phyloP scores from a whole-genome alignment of 2,329 filamentous ascomycete genomes.

The Exutisphaerella laricina region DNA sequence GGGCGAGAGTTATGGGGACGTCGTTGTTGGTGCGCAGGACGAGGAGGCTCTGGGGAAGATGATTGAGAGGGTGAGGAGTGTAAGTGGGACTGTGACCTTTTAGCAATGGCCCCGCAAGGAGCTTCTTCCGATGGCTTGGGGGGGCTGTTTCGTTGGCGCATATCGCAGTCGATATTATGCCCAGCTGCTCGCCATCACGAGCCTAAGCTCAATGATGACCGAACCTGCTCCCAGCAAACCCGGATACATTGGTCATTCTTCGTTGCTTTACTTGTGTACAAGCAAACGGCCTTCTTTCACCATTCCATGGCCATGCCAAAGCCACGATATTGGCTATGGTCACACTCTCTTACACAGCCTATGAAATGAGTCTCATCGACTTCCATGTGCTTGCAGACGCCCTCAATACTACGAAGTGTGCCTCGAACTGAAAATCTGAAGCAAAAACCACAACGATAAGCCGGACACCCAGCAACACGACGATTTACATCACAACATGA shows the following conservation, averaged over 20 bases:
- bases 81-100: conserved; percentile 6
- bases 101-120: background rate
- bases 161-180: background rate
- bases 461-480: background rate
- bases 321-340: background rate
- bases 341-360: background rate
- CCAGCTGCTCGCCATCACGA: background rate
- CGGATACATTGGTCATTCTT: too few relatives aligned
- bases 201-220: background rate
- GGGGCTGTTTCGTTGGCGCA: background rate
- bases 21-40: conserved; percentile 6
- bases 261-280: too few relatives aligned
- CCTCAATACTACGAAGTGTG: too few relatives aligned
- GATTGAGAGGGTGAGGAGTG: conserved; percentile 2
- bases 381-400: too few relatives aligned
- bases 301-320: background rate
- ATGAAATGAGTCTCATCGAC: background rate
- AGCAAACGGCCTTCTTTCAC: too few relatives aligned
- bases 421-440: too few relatives aligned
- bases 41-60: background rate
- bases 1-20: conserved; percentile 4
- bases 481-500: background rate
- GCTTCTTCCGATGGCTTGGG: background rate
- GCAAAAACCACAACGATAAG: too few relatives aligned
- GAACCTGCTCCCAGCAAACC: too few relatives aligned